Conservation (phyloP, 441 rosid species). For the Populus hybrid region DNA sequence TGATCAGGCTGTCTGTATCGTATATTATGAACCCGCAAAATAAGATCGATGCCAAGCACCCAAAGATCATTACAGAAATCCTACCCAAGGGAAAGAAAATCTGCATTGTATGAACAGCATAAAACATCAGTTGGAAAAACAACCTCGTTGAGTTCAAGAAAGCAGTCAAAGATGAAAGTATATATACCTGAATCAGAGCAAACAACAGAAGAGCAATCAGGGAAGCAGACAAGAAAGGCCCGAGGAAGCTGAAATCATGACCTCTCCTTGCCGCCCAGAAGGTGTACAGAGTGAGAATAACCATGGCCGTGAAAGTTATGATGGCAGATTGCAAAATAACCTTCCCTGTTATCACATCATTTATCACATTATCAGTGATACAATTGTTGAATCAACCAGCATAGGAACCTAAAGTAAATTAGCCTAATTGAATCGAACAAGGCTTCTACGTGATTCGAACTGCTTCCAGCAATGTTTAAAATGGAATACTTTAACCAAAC, state of each 20-base stretch:
- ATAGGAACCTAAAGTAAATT: too few relatives aligned
- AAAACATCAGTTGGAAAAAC: background rate
- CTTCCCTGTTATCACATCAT: constrained; percentile 43
- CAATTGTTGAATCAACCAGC: background rate
- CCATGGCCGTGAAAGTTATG: constrained; percentile 54
- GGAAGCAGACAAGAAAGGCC: constrained; percentile 73
- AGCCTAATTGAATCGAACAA: too few relatives aligned
- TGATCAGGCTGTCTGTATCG: constrained; percentile 67
- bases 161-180: background rate
- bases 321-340: constrained; percentile 67
- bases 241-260: constrained; percentile 68
- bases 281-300: constrained; percentile 67
- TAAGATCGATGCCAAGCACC: constrained; percentile 56
- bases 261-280: constrained; percentile 87
- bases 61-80: constrained; percentile 61
- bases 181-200: constrained; percentile 56
- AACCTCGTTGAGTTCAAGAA: background rate
- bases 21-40: constrained; percentile 69
- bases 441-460: background rate
- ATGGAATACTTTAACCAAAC: background rate
- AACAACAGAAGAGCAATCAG: constrained; percentile 50
- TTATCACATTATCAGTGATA: background rate
- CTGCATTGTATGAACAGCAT: constrained; percentile 30
- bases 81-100: constrained; percentile 61
- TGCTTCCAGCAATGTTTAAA: background rate